Evolutionary conservation across 805 yeast genomes (phyloP), one percentile per base, ranked within the genome.

Genomic region (Wickerhamomyces chambardii): DNA sequence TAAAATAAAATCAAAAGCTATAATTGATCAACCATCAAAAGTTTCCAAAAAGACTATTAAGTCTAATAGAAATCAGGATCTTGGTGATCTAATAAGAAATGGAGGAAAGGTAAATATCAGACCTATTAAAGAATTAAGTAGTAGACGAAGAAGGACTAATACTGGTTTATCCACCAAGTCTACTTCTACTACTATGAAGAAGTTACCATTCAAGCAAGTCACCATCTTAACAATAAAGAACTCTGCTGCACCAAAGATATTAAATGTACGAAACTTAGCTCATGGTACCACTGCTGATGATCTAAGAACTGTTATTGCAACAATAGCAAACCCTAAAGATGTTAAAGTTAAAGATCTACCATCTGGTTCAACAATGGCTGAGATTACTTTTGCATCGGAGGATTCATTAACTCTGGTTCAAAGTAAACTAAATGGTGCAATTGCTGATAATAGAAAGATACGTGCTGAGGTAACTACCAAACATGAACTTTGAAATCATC

Each of bases 401-500:
- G 43, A 45, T 1, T 45, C 44, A 12, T 47, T 70, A 19, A 45
- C 49, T 11, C 38, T 34, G 3, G 66, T 66, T 0, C 48, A 49
- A 15, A 40, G 42, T 15, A 40, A 49, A 28, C 55, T 71, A 25
- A 53, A 73, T 39, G 63, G 65, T 6, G 68, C 66, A 2, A 39
- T 55, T n/a, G 74, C 75, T 11, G 75, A 73, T 45, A 73, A 73
- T 12, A 51, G 68, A 33, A 53, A 54, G 2, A 40, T 70, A 9
- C 47, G 48, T 29, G 67, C 61, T 2, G 50, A 46, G 16, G 51
- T 65, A 14, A 48, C 50, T 4, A 40, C 51, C 3, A 47, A 44
- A 19, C 40, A 50, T 17, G 30, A 33, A 10, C 42, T 42, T 9
- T 21, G 37, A 32, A 35, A n/a, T n/a, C n/a, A n/a, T n/a, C n/a